A percentile compares a stretch with the other conserved stretches of the same genome.
These are phyloP conservation scores for Stenogyne calaminthoides DNA, from an alignment of 305 asterid genomes.

Conservation along the genomic window DNA sequence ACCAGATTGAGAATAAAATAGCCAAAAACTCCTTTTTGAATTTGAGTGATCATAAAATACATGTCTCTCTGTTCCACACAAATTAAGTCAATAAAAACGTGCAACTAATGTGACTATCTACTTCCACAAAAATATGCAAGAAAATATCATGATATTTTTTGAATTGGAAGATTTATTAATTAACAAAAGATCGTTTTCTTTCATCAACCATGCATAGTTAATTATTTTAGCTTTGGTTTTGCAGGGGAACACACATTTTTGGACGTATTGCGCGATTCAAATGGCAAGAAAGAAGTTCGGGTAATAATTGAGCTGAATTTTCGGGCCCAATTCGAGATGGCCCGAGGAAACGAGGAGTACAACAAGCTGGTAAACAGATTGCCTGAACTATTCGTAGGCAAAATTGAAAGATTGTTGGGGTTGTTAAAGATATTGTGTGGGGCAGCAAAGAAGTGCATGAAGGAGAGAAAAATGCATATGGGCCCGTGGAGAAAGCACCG, in stretches of 20 bases:
- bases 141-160: conserved; percentile 24
- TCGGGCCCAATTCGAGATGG: conserved; percentile 79
- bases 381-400: conserved; percentile 74
- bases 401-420: conserved; percentile 59
- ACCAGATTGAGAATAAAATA: neutral
- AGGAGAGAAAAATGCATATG: conserved; percentile 83
- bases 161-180: neutral
- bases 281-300: conserved; percentile 55
- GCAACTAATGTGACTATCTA: conserved; percentile 17
- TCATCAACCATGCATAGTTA: neutral
- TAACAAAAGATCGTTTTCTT: neutral
- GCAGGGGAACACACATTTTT: conserved; percentile 84
- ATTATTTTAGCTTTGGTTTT: neutral
- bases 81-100: conserved; percentile 7
- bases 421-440: conserved; percentile 65
- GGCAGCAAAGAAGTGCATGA: conserved; percentile 86
- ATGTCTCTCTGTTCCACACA: neutral
- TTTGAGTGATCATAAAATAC: neutral
- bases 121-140: conserved; percentile 20
- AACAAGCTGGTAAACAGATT: conserved; percentile 49
- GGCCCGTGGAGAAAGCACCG: conserved; percentile 90
- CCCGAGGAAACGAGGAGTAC: conserved; percentile 75
- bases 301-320: conserved; percentile 71
- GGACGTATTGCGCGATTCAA: conserved; percentile 70
- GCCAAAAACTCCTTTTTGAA: neutral